These are phyloP conservation scores for Pseudohalonectria lignicola DNA, from an alignment of 2,329 filamentous ascomycete species.

Conservation along the genomic window DNA sequence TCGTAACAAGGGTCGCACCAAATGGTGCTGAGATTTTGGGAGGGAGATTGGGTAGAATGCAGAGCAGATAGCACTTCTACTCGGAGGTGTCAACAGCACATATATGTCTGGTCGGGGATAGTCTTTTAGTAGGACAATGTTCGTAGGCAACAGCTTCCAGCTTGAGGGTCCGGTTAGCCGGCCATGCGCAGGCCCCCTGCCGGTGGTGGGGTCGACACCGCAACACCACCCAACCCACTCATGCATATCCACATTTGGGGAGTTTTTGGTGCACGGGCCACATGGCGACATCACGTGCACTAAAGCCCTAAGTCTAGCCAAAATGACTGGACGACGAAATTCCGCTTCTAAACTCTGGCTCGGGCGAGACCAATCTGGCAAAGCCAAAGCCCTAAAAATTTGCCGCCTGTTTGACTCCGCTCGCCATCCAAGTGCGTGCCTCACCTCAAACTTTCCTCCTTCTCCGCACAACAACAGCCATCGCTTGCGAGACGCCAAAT, in stretches of 20 bases:
- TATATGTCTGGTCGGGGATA: neutral
- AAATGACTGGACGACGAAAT: neutral
- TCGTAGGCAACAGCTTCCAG: too few relatives aligned
- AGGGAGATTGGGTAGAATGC: neutral
- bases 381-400: slow-evolving; percentile 25
- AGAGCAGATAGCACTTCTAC: neutral
- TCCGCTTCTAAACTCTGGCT: neutral
- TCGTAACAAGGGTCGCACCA: slow-evolving; percentile 14
- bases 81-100: neutral
- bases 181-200: too few relatives aligned
- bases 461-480: slow-evolving; percentile 16
- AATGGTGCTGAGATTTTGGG: too few relatives aligned
- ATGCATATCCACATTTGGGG: too few relatives aligned
- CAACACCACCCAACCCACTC: too few relatives aligned
- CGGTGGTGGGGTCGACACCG: too few relatives aligned
- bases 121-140: neutral
- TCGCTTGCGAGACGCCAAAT: slow-evolving; percentile 39
- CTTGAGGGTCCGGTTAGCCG: too few relatives aligned
- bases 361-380: slow-evolving; percentile 3
- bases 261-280: neutral
- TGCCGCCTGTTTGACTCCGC: too few relatives aligned
- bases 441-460: slow-evolving; percentile 31
- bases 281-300: neutral
- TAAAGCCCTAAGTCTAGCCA: neutral
- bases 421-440: too few relatives aligned